Evolutionary conservation across 2,329 filamentous ascomycete species (phyloP).

Genomic region (Aspergillus neoniger): DNA sequence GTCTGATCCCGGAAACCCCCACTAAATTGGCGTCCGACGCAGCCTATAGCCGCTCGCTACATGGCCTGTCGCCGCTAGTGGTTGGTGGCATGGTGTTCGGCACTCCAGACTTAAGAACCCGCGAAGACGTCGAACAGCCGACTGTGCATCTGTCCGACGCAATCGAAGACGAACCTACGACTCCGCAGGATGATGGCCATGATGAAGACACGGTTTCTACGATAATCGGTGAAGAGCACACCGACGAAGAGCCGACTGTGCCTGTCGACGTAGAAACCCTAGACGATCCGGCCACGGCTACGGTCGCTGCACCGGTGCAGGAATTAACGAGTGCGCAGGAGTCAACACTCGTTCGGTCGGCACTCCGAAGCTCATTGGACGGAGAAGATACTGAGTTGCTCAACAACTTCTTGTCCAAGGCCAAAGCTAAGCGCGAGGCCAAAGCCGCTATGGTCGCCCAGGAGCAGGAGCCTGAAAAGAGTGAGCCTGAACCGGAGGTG

Average conservation of each 20-base stretch:
- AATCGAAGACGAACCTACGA: not conserved
- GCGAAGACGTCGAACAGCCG: slow-evolving; percentile 6
- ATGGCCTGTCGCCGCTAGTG: slow-evolving; percentile 18
- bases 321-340: slow-evolving; percentile 35
- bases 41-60: slow-evolving; percentile 26
- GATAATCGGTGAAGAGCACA: slow-evolving; percentile 15
- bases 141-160: not conserved
- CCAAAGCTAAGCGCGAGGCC: slow-evolving; percentile 44
- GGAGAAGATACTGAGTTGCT: slow-evolving; percentile 44
- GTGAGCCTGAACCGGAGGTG: slow-evolving; percentile 15
- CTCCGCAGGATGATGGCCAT: slow-evolving; percentile 5
- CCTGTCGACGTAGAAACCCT: not conserved
- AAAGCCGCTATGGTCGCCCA: slow-evolving; percentile 25
- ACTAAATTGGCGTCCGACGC: slow-evolving; percentile 13
- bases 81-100: slow-evolving; percentile 6
- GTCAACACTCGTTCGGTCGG: slow-evolving; percentile 38
- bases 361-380: slow-evolving; percentile 40
- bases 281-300: slow-evolving; percentile 1
- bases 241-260: not conserved
- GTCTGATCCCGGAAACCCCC: slow-evolving; percentile 13
- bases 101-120: slow-evolving; percentile 20
- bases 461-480: slow-evolving; percentile 19
- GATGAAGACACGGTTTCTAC: slow-evolving; percentile 14
- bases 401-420: slow-evolving; percentile 44
- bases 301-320: slow-evolving; percentile 21